Evolutionary conservation across 2,329 filamentous ascomycete species (phyloP), one percentile per base, ranked within the genome.

Genomic region (Grosmannia huntii): DNA sequence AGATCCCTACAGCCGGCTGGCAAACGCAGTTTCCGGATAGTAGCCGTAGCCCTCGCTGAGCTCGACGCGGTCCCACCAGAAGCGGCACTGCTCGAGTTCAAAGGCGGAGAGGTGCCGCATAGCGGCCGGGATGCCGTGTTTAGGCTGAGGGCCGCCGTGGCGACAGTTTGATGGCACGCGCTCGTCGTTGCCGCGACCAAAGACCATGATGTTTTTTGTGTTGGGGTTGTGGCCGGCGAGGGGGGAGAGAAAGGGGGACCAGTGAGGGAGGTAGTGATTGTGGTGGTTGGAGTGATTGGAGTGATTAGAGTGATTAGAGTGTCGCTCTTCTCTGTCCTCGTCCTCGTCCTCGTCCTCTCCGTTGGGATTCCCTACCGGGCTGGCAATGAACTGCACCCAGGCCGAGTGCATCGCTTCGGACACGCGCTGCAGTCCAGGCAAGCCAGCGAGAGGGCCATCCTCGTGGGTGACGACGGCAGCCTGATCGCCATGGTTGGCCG

Each of bases 131-230:
- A 70, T 66, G 1, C 79, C 82, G 12, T 59, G 64, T 25, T 68
- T 55, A 61, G 75, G 61, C 71, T 65, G 62, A 56, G 41, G 41
- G 4, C 62, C 61, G 25, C 61, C 63, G 0, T 4, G n/a, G 25
- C 60, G 59, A 11, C 56, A 38, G 16, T 23, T 49, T 1, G 50
- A 27, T 21, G 62, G 61, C 61, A 73, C 69, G 5, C 70, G 67
- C 69, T 85, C 81, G 62, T 83, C 74, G 63, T 85, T 85, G 2
- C 79, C 82, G 46, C 73, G 65, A 2, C 82, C 83, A 68, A 86
- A 86, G 3, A 85, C 72, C 14, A 66, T 65, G 25, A 65, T 25
- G 25, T 28, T 50, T 48, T 19, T 9, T 19, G 41, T 38, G 12
- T 4, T 38, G 36, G 36, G 12, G 36, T 14, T 16, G 36, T 38